Evolutionary conservation across 2,329 filamentous ascomycete species (phyloP), one percentile per base, ranked within the genome.

Genomic region (Hysterium pulicare): DNA sequence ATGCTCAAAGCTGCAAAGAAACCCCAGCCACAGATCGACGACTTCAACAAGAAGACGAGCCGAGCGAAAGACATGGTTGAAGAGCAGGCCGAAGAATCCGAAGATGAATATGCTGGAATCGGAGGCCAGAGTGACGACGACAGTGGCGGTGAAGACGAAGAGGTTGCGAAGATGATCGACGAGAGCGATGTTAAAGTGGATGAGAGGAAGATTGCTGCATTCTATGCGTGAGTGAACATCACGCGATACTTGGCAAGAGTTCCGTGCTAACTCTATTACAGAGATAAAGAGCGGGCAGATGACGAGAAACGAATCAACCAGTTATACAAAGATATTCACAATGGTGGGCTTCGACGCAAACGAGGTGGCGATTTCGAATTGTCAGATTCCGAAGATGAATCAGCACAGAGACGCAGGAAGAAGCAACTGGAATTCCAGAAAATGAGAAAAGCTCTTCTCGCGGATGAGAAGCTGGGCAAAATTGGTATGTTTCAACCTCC

Each of bases 101-200:
- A 98, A 62, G 93, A 98, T 62, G 93, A 98, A 66, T 98, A 97
- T 64, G 91, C 90, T 30, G 93, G 93, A 4, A 75, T 98, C 8
- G 93, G 93, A 53, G 93, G 93, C 49, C 85, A 75, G 9, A 91
- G 90, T 66, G 90, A 91, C 46, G 91, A 97, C 53, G 88, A 91
- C 50, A 84, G 82, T 33, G 84, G 79, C 33, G 84, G 84, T 42
- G 86, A 90, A 46, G 82, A 87, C 44, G 83, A 83, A 22, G 79
- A 86, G 6, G 80, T 93, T 49, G 80, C 86, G 54, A 83, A 89
- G 49, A 94, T 98, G 81, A 95, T 98, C 59, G 90, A 97, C 61
- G 81, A 85, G 19, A 82, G 80, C 42, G 80, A 83, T 23, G 83
- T 91, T 50, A 77, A 86, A n/a, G 81, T 82, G 3, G 85, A 97